Percentiles rank a stretch among this genome's conserved stretches.
These are phyloP conservation scores for Ganoderma lingzhi DNA, from an alignment of 1,284 basidiomycete genomes.

Conservation along the genomic window DNA sequence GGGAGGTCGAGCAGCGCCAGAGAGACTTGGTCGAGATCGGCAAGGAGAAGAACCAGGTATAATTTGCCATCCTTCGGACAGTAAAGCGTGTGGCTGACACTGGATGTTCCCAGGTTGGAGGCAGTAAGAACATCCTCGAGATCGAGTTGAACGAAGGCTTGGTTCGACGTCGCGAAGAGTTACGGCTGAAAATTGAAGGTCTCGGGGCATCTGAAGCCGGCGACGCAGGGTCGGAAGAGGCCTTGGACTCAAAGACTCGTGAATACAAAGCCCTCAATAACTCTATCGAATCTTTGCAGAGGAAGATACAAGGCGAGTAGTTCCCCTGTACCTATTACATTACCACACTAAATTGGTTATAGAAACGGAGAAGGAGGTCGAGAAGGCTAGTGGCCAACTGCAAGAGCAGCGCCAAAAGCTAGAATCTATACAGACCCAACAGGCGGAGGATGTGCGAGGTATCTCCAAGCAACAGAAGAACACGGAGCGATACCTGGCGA, in stretches of 20 bases:
- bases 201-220: constrained; percentile 73
- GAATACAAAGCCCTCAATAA: constrained; percentile 75
- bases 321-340: no score
- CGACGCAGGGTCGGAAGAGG: constrained; percentile 63
- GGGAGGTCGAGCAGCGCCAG: constrained; percentile 80
- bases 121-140: constrained; percentile 83
- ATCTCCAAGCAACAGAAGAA: constrained; percentile 94
- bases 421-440: constrained; percentile 83
- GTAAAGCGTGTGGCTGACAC: not conserved
- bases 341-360: constrained; percentile 6
- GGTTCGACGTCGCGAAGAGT: constrained; percentile 79
- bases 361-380: constrained; percentile 77
- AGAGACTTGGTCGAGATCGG: constrained; percentile 75
- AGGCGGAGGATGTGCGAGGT: constrained; percentile 85
- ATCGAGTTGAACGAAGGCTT: constrained; percentile 95
- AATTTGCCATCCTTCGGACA: constrained; percentile 34
- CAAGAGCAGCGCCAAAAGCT: constrained; percentile 71
- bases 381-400: constrained; percentile 72
- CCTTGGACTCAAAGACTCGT: constrained; percentile 71
- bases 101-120: constrained; percentile 65
- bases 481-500: constrained; percentile 93
- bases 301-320: constrained; percentile 70
- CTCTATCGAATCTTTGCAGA: constrained; percentile 68
- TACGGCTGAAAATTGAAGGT: constrained; percentile 80
- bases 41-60: constrained; percentile 77